Conservation (phyloP, 768 basidiomycete genomes). For the Pilatotrama ljubarskyi region DNA sequence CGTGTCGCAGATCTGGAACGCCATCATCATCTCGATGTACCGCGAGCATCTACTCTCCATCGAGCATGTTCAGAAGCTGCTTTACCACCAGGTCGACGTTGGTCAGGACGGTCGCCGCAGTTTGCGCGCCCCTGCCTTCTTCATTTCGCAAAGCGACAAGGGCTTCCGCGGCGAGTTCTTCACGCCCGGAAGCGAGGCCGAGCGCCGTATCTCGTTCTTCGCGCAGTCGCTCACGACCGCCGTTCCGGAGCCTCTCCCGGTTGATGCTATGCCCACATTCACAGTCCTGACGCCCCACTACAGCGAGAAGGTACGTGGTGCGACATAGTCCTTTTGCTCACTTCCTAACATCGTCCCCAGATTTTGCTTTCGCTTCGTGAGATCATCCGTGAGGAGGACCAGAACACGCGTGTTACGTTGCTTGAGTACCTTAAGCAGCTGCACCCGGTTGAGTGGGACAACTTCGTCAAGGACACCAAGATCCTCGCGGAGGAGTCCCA, state of each 20-base stretch:
- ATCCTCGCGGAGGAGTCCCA: slow-evolving; percentile 96
- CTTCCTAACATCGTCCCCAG: slow-evolving; percentile 36
- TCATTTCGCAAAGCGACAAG: slow-evolving; percentile 93
- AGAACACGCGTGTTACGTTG: slow-evolving; percentile 94
- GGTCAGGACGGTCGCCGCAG: slow-evolving; percentile 85
- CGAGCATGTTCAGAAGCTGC: slow-evolving; percentile 96
- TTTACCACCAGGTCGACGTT: slow-evolving; percentile 95
- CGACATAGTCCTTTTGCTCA: background rate
- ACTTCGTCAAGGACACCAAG: slow-evolving; percentile 99
- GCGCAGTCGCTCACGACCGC: slow-evolving; percentile 96
- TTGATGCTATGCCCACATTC: slow-evolving; percentile 99
- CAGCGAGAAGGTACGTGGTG: slow-evolving; percentile 81
- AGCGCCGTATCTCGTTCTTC: slow-evolving; percentile 98
- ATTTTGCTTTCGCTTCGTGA: slow-evolving; percentile 94
- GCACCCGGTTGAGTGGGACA: slow-evolving; percentile 98
- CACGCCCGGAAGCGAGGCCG: slow-evolving; percentile 92
- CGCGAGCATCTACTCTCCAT: slow-evolving; percentile 98
- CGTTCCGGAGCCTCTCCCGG: slow-evolving; percentile 89
- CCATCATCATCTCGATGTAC: slow-evolving; percentile 99
- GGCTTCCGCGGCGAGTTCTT: slow-evolving; percentile 87
- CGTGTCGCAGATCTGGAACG: slow-evolving; percentile 99
- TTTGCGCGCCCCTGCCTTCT: slow-evolving; percentile 94
- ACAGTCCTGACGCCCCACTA: slow-evolving; percentile 98
- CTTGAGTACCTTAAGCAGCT: slow-evolving; percentile 98
- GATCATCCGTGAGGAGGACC: slow-evolving; percentile 98